These are phyloP conservation scores for Dipteronia sinensis DNA, from an alignment of 345 rosid genomes.

Conservation along the genomic window DNA sequence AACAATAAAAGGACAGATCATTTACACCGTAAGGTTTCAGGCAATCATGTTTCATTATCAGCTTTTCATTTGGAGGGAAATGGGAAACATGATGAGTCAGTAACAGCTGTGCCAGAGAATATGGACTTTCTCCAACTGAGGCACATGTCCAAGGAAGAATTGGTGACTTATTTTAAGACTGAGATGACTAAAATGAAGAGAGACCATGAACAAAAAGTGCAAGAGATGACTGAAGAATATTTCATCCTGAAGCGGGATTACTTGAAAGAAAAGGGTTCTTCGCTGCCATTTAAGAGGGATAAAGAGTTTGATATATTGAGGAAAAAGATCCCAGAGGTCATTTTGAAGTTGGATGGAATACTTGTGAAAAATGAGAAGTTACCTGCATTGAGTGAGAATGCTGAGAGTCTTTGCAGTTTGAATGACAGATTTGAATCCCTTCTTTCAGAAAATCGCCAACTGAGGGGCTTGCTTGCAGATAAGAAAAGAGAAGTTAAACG, in stretches of 20 bases:
- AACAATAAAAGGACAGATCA: conserved; percentile 41
- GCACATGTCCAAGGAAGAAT: conserved; percentile 44
- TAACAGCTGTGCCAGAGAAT: conserved; percentile 49
- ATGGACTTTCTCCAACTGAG: conserved; percentile 44
- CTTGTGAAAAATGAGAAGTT: conserved; percentile 50
- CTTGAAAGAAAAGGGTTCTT: conserved; percentile 59
- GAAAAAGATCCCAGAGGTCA: conserved; percentile 69
- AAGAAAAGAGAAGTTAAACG: conserved; percentile 41
- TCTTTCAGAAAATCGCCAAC: conserved; percentile 46
- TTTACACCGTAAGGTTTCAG: conserved; percentile 58
- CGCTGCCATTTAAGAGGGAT: conserved; percentile 56
- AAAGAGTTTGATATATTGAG: conserved; percentile 70
- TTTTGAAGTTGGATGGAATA: conserved; percentile 57
- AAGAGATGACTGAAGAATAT: conserved; percentile 58
- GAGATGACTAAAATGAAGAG: conserved; percentile 91
- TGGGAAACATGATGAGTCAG: conserved; percentile 62
- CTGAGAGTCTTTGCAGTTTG: conserved; percentile 37
- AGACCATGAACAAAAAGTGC: conserved; percentile 61
- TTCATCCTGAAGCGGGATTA: conserved; percentile 62
- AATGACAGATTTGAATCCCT: conserved; percentile 57
- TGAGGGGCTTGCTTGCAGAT: conserved; percentile 48
- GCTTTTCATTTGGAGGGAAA: conserved; percentile 51
- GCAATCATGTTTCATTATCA: conserved; percentile 44
- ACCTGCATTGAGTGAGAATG: conserved; percentile 33
- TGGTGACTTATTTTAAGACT: conserved; percentile 54